Conservation (phyloP, 2,329 filamentous ascomycete species). For the Biscogniauxia marginata region DNA sequence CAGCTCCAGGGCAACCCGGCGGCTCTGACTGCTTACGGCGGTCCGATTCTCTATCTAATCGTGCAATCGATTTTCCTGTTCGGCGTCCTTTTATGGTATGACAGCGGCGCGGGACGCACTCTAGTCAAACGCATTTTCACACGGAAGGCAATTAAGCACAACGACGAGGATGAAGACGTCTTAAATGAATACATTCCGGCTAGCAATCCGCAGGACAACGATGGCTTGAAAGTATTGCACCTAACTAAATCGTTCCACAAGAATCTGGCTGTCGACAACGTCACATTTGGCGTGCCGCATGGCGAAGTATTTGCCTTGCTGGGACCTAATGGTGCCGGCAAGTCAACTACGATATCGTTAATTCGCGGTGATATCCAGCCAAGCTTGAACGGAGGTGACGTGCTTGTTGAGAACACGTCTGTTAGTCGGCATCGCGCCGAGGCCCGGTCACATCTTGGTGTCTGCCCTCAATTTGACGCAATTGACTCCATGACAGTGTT, state of each 20-base stretch:
- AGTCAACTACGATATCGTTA: conserved; percentile 84
- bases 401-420: conserved; percentile 76
- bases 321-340: conserved; percentile 88
- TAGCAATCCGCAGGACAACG: conserved; percentile 43
- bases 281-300: conserved; percentile 76
- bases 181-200: conserved; percentile 62
- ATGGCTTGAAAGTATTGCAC: conserved; percentile 76
- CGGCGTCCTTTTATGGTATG: conserved; percentile 72
- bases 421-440: conserved; percentile 69
- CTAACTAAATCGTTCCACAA: conserved; percentile 76
- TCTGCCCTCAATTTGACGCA: conserved; percentile 85
- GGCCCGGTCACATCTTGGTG: conserved; percentile 77
- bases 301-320: conserved; percentile 87
- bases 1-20: conserved; percentile 67
- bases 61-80: conserved; percentile 73
- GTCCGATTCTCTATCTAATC: conserved; percentile 79
- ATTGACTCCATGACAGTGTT: conserved; percentile 88
- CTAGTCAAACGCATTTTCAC: conserved; percentile 40
- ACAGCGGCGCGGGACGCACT: conserved; percentile 66
- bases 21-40: conserved; percentile 72
- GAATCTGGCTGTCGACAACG: conserved; percentile 80
- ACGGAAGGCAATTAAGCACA: conserved; percentile 25
- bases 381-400: conserved; percentile 67
- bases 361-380: conserved; percentile 87
- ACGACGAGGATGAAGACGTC: conserved; percentile 57